Conservation (phyloP, 2,329 filamentous ascomycete genomes). For the Fusarium chlamydosporum region DNA sequence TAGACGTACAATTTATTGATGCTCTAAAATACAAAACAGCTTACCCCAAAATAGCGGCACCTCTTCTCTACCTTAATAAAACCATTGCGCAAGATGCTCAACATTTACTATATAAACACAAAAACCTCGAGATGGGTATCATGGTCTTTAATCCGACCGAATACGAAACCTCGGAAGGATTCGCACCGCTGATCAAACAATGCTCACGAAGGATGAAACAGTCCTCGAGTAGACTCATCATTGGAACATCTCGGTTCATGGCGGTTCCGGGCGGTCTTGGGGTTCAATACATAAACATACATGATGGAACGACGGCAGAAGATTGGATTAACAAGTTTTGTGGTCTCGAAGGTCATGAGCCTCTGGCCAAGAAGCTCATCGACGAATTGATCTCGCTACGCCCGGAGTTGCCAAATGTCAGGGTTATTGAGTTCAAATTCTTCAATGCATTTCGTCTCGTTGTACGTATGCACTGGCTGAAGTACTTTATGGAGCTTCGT, state of each 20-base stretch:
- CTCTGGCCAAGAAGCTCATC: background rate
- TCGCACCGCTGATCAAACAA: accelerated
- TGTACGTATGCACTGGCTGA: background rate
- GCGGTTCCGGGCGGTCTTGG: too few species aligned
- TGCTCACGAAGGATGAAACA: conserved; percentile 13
- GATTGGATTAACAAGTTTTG: background rate
- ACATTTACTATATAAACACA: background rate
- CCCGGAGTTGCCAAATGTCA: background rate
- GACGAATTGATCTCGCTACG: background rate
- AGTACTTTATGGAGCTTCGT: background rate
- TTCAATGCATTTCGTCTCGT: background rate
- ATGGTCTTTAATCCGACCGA: background rate
- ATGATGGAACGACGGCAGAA: background rate
- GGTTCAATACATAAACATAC: background rate
- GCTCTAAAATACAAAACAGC: background rate
- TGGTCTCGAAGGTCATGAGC: background rate
- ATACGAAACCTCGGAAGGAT: background rate
- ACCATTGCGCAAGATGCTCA: background rate
- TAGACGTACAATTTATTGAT: background rate
- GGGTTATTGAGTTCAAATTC: background rate
- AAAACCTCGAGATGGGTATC: background rate
- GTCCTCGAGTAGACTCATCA: background rate
- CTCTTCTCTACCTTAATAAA: conserved; percentile 4
- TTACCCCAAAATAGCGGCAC: accelerated
- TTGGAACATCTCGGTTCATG: background rate